Conservation (phyloP, 192 early-diverging fungal species). For the Podila epicladia region DNA sequence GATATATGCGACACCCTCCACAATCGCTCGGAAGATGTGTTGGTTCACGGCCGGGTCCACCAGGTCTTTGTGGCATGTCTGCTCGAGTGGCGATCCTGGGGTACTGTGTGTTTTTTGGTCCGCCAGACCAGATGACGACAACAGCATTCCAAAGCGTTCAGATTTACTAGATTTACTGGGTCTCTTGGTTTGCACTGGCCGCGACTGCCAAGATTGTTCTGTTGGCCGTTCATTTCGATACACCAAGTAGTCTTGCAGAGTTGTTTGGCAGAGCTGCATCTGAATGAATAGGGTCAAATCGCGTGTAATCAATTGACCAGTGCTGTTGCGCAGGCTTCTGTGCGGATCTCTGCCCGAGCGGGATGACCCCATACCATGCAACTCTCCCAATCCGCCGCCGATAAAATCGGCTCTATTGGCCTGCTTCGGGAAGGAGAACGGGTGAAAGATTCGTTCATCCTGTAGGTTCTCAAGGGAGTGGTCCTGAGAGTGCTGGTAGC, state of each 20-base stretch:
- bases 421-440: conserved; percentile 20
- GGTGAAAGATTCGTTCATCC: conserved; percentile 3
- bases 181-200: background rate
- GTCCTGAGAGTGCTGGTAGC: conserved; percentile 12
- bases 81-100: conserved; percentile 19
- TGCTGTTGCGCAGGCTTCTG: conserved; percentile 9
- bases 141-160: conserved; percentile 13
- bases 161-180: conserved; percentile 5
- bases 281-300: conserved; percentile 78
- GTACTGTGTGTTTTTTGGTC: conserved; percentile 20
- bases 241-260: conserved; percentile 72
- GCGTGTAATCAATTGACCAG: conserved; percentile 20
- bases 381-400: conserved; percentile 16
- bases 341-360: background rate
- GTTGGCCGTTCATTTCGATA: conserved; percentile 69
- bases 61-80: conserved; percentile 41
- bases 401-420: conserved; percentile 5
- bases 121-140: background rate
- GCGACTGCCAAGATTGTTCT: conserved; percentile 18
- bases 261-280: conserved; percentile 92
- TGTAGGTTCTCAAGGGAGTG: conserved; percentile 2
- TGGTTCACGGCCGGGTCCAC: conserved; percentile 66
- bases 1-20: conserved; percentile 81
- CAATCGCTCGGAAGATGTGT: conserved; percentile 76
- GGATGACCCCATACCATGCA: conserved; percentile 9